Conservation (phyloP, 345 rosid genomes). For the Linum lewisii region DNA sequence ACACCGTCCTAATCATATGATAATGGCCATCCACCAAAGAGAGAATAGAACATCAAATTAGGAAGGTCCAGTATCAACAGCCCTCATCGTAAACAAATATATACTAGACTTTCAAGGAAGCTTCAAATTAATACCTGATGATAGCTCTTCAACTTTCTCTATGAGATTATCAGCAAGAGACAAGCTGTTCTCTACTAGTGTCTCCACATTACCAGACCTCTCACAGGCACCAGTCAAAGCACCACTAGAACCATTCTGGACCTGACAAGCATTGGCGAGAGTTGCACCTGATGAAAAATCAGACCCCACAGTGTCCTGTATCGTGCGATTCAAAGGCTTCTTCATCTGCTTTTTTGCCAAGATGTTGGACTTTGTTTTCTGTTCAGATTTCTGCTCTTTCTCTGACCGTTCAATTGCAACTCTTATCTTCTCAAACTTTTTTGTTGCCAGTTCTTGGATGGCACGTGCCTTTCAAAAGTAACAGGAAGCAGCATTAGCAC, state of each 20-base stretch:
- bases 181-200: constrained; percentile 35
- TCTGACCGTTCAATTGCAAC: constrained; percentile 37
- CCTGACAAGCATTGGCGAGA: constrained; percentile 45
- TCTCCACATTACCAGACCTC: constrained; percentile 36
- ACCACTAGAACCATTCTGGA: constrained; percentile 32
- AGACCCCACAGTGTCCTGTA: constrained; percentile 44
- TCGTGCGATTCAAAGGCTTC: constrained; percentile 37
- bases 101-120: neutral
- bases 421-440: constrained; percentile 60
- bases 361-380: constrained; percentile 30
- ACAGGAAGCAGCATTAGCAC: neutral
- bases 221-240: constrained; percentile 38
- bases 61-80: too few relatives aligned
- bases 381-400: constrained; percentile 33
- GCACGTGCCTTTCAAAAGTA: constrained; percentile 39
- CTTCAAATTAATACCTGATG: constrained; percentile 37
- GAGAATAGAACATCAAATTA: neutral
- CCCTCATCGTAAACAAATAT: too few relatives aligned
- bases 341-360: constrained; percentile 45
- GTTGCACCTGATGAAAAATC: constrained; percentile 58
- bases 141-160: constrained; percentile 66
- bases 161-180: constrained; percentile 32
- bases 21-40: neutral
- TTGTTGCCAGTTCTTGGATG: constrained; percentile 64
- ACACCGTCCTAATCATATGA: too few relatives aligned